phyloP scores from a whole-genome alignment of 2,329 filamentous ascomycete species.

The Pyrenochaeta sp. region DNA sequence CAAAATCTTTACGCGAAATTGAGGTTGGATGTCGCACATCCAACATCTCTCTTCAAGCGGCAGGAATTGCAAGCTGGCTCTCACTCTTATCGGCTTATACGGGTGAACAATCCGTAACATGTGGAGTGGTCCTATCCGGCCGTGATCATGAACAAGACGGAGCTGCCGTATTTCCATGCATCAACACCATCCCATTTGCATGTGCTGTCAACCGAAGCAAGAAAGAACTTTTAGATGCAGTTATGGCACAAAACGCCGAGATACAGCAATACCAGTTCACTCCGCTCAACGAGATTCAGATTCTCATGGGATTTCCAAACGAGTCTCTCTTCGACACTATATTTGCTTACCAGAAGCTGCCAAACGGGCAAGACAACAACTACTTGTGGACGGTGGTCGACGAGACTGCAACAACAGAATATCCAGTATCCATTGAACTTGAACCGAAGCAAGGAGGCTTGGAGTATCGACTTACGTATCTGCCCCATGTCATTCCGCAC shows the following conservation, averaged over 20 bases:
- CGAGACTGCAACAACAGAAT: conserved; percentile 77
- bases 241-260: conserved; percentile 70
- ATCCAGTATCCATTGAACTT: conserved; percentile 81
- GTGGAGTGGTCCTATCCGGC: conserved; percentile 83
- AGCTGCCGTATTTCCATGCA: conserved; percentile 74
- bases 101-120: conserved; percentile 76
- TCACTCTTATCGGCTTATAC: conserved; percentile 76
- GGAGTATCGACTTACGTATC: conserved; percentile 71
- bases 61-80: conserved; percentile 80
- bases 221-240: conserved; percentile 63
- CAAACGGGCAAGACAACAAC: conserved; percentile 22
- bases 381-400: conserved; percentile 66
- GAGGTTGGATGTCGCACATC: conserved; percentile 62
- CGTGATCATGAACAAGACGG: conserved; percentile 68
- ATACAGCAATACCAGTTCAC: conserved; percentile 75
- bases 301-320: conserved; percentile 70
- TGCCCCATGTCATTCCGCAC: conserved; percentile 68
- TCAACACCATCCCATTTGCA: conserved; percentile 79
- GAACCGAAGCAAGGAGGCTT: conserved; percentile 65
- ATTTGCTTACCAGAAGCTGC: conserved; percentile 78
- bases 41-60: conserved; percentile 77
- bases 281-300: conserved; percentile 75
- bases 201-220: conserved; percentile 65
- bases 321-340: conserved; percentile 81
- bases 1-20: conserved; percentile 56